Evolutionary conservation across 1,284 basidiomycete species (phyloP).

Genomic region (Abortiporus biennis): DNA sequence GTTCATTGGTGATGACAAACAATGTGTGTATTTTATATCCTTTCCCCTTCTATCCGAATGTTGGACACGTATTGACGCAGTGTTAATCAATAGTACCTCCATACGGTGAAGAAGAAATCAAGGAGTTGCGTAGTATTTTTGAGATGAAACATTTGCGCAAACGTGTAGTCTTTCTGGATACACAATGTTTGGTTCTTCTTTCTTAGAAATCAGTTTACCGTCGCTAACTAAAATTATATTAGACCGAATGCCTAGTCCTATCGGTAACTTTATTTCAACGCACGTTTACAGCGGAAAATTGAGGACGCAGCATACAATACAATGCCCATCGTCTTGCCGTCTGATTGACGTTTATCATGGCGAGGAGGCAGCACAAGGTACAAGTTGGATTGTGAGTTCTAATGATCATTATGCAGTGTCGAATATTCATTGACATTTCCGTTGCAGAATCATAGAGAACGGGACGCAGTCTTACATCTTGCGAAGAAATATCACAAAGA

Average conservation of each 20-base stretch:
- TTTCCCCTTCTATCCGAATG: too few relatives aligned
- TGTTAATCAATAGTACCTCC: slow-evolving; percentile 46
- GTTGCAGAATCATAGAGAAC: slow-evolving; percentile 36
- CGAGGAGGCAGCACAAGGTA: slow-evolving; percentile 27
- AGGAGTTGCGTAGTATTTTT: slow-evolving; percentile 38
- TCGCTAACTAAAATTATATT: background rate
- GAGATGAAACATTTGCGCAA: slow-evolving; percentile 35
- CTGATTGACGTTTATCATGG: slow-evolving; percentile 39
- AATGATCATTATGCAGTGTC: background rate
- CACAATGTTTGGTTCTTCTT: slow-evolving; percentile 31
- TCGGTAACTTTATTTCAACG: slow-evolving; percentile 42
- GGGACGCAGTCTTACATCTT: slow-evolving; percentile 29
- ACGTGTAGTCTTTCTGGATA: slow-evolving; percentile 33
- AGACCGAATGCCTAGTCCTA: slow-evolving; percentile 45
- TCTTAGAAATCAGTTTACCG: background rate
- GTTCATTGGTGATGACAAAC: slow-evolving; percentile 73
- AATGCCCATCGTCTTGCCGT: slow-evolving; percentile 17
- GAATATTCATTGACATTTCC: background rate
- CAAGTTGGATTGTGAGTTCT: slow-evolving; percentile 37
- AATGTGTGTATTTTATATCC: slow-evolving; percentile 41
- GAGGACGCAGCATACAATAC: slow-evolving; percentile 28
- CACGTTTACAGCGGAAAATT: slow-evolving; percentile 34
- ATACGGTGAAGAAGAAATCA: slow-evolving; percentile 34
- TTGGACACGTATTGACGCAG: too few relatives aligned
- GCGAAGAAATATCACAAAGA: slow-evolving; percentile 30